A percentile compares a stretch with the other conserved stretches of the same genome.
These are phyloP conservation scores for Tanacetum coccineum DNA, from an alignment of 129 eudicot species.

Conservation along the genomic window DNA sequence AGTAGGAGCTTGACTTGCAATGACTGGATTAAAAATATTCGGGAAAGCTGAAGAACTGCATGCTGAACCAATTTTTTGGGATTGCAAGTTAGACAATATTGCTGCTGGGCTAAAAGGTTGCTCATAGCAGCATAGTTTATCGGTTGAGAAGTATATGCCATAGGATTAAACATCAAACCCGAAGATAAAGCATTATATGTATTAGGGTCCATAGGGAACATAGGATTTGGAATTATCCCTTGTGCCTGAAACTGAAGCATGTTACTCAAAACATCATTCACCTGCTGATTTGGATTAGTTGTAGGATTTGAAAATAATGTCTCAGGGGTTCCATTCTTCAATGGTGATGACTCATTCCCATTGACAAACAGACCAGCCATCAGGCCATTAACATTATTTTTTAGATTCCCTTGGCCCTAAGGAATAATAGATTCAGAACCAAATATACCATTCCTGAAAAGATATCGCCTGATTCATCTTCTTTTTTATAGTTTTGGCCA, in stretches of 20 bases:
- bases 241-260: constrained; percentile 48
- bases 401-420: background rate
- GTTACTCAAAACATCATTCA: constrained; percentile 40
- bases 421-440: no score
- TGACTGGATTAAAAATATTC: constrained; percentile 71
- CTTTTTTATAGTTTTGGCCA: constrained; percentile 41
- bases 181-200: constrained; percentile 53
- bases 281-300: constrained; percentile 18
- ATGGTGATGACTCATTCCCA: constrained; percentile 37
- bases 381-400: constrained; percentile 46
- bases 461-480: constrained; percentile 47
- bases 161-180: constrained; percentile 68
- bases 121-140: constrained; percentile 75
- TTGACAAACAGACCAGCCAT: constrained; percentile 68
- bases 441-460: constrained; percentile 57
- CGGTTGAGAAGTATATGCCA: constrained; percentile 56
- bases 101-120: constrained; percentile 73
- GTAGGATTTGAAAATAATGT: constrained; percentile 33
- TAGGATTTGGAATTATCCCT: constrained; percentile 41
- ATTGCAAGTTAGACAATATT: constrained; percentile 52
- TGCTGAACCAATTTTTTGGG: constrained; percentile 38
- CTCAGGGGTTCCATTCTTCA: constrained; percentile 36
- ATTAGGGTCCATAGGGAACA: constrained; percentile 58
- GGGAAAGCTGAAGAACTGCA: constrained; percentile 63
- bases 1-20: constrained; percentile 54